These are phyloP conservation scores for Wickerhamomyces queroliae DNA, from an alignment of 805 yeast genomes.

Conservation along the genomic window DNA sequence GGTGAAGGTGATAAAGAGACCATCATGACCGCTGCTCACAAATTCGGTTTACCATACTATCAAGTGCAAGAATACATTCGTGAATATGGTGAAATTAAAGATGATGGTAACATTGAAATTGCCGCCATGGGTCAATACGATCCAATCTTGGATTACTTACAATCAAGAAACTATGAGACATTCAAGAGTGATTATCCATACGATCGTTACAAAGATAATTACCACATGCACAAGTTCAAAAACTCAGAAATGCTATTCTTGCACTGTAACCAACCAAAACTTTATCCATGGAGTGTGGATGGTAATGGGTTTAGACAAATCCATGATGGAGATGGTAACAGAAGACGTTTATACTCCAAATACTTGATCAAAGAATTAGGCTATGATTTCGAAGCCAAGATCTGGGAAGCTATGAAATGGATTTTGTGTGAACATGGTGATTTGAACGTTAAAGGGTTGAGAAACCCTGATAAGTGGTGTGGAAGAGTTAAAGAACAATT, in stretches of 20 bases:
- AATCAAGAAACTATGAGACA: constrained; percentile 8
- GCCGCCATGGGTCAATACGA: constrained; percentile 54
- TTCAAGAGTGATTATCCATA: constrained; percentile 12
- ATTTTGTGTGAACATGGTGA: constrained; percentile 25
- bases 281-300: constrained; percentile 24
- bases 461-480: constrained; percentile 33
- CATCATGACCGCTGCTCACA: constrained; percentile 61
- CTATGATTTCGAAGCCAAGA: constrained; percentile 23
- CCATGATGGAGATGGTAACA: constrained; percentile 11
- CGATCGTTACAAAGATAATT: constrained; percentile 14
- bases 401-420: constrained; percentile 23
- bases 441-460: constrained; percentile 32
- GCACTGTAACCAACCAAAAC: constrained; percentile 24
- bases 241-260: constrained; percentile 20
- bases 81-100: constrained; percentile 42
- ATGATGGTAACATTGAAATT: constrained; percentile 33
- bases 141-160: constrained; percentile 36
- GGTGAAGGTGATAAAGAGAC: constrained; percentile 89
- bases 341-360: constrained; percentile 18
- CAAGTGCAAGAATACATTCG: constrained; percentile 47
- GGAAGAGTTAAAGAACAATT: constrained; percentile 31
- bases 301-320: constrained; percentile 21
- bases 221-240: constrained; percentile 14
- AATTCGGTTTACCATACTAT: constrained; percentile 40
- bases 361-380: constrained; percentile 18